A percentile compares a stretch with the other conserved stretches of the same genome.
Conservation (phyloP, 176 grass and related monocot species). For the Musa acuminata region DNA sequence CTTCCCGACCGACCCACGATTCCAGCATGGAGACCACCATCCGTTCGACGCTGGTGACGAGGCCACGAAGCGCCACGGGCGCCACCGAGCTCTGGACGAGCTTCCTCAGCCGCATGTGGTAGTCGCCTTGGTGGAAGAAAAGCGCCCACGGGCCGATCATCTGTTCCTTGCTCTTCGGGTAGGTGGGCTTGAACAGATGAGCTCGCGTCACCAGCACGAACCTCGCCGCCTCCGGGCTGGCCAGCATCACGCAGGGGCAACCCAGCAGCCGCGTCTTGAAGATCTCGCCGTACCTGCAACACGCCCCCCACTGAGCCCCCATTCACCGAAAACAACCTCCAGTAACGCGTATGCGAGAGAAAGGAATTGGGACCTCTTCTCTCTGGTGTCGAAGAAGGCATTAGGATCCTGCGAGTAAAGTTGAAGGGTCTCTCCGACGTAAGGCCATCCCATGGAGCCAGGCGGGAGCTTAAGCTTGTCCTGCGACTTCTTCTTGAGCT, state of each 20-base stretch:
- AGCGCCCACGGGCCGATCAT: slow-evolving; percentile 85
- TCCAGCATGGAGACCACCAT: slow-evolving; percentile 34
- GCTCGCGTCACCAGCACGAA: slow-evolving; percentile 73
- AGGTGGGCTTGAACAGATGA: slow-evolving; percentile 78
- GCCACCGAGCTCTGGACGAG: slow-evolving; percentile 60
- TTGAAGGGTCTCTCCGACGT: slow-evolving; percentile 85
- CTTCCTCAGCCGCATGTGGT: slow-evolving; percentile 65
- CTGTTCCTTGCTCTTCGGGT: slow-evolving; percentile 84
- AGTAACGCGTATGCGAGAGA: background rate
- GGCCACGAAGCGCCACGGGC: slow-evolving; percentile 50
- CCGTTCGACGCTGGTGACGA: slow-evolving; percentile 50
- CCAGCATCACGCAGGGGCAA: slow-evolving; percentile 92
- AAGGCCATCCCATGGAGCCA: slow-evolving; percentile 89
- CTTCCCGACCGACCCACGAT: slow-evolving; percentile 30
- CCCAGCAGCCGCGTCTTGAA: slow-evolving; percentile 85
- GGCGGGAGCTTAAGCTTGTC: slow-evolving; percentile 44
- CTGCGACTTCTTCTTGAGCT: slow-evolving; percentile 13
- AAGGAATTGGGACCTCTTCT: slow-evolving; percentile 42
- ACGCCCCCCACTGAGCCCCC: background rate
- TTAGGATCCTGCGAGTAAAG: slow-evolving; percentile 91
- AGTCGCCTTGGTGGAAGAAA: slow-evolving; percentile 96
- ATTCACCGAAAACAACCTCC: background rate
- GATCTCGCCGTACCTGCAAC: slow-evolving; percentile 69
- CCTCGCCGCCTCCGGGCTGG: slow-evolving; percentile 88
- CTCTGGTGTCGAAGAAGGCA: slow-evolving; percentile 66